Conservation (phyloP, 2,329 filamentous ascomycete genomes). For the Trichophaea hybrida region DNA sequence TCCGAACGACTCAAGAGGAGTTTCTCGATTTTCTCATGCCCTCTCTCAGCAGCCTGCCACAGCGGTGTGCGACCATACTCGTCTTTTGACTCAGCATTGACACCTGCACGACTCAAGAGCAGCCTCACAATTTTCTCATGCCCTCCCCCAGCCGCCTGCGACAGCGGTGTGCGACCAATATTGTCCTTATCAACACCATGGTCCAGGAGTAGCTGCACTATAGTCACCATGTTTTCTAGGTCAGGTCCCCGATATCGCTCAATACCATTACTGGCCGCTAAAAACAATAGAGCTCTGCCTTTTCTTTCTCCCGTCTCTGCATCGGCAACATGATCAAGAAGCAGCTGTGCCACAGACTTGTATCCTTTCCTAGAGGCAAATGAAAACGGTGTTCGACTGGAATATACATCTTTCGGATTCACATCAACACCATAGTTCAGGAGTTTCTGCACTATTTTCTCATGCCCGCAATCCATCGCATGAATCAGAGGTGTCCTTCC, state of each 20-base stretch:
- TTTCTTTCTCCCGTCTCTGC: not conserved
- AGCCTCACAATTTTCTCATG: conserved; percentile 14
- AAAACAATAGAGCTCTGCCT: not conserved
- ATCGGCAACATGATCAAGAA: no score
- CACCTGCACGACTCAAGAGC: conserved; percentile 10
- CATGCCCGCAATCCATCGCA: no score
- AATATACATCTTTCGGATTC: no score
- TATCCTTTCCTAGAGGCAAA: no score
- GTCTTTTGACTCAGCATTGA: conserved; percentile 22
- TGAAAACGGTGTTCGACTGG: no score
- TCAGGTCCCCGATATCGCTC: no score
- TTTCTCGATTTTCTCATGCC: conserved; percentile 20
- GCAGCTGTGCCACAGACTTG: no score
- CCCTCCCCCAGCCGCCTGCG: conserved; percentile 12
- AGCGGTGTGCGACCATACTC: conserved; percentile 22
- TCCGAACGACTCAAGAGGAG: conserved; percentile 14
- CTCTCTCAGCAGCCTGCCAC: conserved; percentile 24
- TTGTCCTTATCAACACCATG: conserved; percentile 5
- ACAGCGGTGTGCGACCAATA: conserved; percentile 15
- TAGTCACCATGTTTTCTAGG: no score
- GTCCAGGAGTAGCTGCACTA: not conserved
- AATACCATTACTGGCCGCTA: no score
- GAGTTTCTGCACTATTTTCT: no score
- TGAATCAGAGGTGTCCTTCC: no score
- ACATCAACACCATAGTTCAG: no score